Evolutionary conservation across 306 rosid genomes (phyloP).

Genomic region (Senna siamea): DNA sequence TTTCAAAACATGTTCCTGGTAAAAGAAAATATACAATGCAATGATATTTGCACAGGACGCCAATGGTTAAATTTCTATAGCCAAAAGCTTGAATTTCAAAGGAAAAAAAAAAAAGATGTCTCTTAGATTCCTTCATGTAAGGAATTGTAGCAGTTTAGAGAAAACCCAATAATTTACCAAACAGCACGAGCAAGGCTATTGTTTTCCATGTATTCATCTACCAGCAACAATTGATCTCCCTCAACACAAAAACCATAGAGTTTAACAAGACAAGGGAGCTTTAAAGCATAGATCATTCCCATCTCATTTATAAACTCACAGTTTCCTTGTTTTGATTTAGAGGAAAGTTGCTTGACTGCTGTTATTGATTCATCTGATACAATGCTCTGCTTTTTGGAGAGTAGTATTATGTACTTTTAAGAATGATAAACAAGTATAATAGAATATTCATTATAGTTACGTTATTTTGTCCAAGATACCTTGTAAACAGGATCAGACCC

Average conservation of each 20-base stretch:
- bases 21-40: background rate
- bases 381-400: conserved; percentile 37
- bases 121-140: conserved; percentile 5
- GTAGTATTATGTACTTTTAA: background rate
- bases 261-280: conserved; percentile 50
- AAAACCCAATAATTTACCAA: conserved; percentile 38
- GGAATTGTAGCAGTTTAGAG: background rate
- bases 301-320: conserved; percentile 55
- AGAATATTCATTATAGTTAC: background rate
- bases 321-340: conserved; percentile 54
- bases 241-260: conserved; percentile 57
- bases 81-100: background rate
- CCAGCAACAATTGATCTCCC: conserved; percentile 45
- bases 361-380: conserved; percentile 43
- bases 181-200: conserved; percentile 51
- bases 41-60: background rate
- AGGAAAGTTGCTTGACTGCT: conserved; percentile 53
- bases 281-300: conserved; percentile 52
- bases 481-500: conserved; percentile 69
- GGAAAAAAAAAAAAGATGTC: background rate
- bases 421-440: background rate
- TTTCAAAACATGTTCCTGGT: conserved; percentile 43
- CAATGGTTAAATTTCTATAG: background rate
- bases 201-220: conserved; percentile 57
- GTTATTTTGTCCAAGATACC: conserved; percentile 24